Percentiles rank a stretch among this genome's conserved stretches.
Evolutionary conservation across 2,329 filamentous ascomycete genomes (phyloP).

Genomic region (Ilyonectria sp.): DNA sequence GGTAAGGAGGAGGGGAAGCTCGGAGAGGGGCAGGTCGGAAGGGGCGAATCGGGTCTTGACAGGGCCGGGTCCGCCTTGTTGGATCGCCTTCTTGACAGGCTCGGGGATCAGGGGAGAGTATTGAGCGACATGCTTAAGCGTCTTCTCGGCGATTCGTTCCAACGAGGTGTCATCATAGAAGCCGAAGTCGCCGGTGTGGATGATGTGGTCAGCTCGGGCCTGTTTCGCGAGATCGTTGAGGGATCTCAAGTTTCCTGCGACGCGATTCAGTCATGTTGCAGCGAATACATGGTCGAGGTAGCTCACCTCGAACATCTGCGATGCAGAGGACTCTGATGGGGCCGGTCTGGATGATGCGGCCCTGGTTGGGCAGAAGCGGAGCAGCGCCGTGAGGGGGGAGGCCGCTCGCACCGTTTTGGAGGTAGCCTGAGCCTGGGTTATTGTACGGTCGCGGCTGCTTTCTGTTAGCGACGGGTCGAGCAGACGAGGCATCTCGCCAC

Average conservation of each 20-base stretch:
- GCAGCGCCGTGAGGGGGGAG: constrained; percentile 72
- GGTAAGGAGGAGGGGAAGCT: constrained; percentile 89
- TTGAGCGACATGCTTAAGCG: constrained; percentile 97
- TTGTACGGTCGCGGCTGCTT: constrained; percentile 62
- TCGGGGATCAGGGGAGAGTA: constrained; percentile 96
- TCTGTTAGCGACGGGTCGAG: constrained; percentile 42
- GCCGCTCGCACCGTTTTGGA: constrained; percentile 73
- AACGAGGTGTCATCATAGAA: constrained; percentile 98
- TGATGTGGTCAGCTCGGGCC: constrained; percentile 95
- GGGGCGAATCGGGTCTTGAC: constrained; percentile 90
- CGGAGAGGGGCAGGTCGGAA: constrained; percentile 89
- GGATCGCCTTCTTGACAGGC: constrained; percentile 77
- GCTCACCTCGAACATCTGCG: constrained; percentile 79
- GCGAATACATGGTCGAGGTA: constrained; percentile 31
- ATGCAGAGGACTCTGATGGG: constrained; percentile 79
- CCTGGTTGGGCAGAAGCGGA: constrained; percentile 78
- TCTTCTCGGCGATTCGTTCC: constrained; percentile 98
- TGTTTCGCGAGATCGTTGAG: constrained; percentile 97
- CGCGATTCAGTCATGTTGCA: constrained; percentile 33
- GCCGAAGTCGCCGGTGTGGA: constrained; percentile 98
- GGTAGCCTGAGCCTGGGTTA: constrained; percentile 71
- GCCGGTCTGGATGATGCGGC: constrained; percentile 75
- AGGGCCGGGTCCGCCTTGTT: constrained; percentile 77
- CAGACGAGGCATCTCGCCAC: constrained; percentile 5
- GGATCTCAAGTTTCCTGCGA: constrained; percentile 89